These are phyloP conservation scores for Syncephalastrum sp. DNA, from an alignment of 371 early-diverging fungal genomes.

Conservation along the genomic window DNA sequence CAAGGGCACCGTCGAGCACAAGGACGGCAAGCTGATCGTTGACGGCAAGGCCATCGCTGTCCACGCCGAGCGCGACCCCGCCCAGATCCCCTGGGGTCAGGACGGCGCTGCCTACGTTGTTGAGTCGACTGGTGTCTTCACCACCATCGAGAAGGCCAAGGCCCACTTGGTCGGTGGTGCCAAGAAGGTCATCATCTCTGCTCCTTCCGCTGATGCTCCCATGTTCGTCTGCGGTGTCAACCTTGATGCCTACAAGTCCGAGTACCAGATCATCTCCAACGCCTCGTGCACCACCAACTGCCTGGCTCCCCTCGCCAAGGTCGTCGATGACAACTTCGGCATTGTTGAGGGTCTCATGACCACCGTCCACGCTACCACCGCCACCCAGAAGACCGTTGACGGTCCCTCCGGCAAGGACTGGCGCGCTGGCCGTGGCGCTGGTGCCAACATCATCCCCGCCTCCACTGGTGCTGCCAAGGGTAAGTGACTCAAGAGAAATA, in stretches of 20 bases:
- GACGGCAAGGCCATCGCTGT: constrained; percentile 82
- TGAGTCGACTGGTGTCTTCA: constrained; percentile 99
- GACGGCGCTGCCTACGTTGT: constrained; percentile 93
- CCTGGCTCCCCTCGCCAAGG: constrained; percentile 98
- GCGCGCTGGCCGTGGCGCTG: constrained; percentile 94
- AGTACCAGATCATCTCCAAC: constrained; percentile 91
- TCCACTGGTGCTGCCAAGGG: constrained; percentile 99
- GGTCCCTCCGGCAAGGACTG: constrained; percentile 97
- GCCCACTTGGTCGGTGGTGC: constrained; percentile 93
- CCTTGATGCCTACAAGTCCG: constrained; percentile 84
- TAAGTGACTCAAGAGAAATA: constrained; percentile 7
- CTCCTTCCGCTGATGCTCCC: constrained; percentile 91
- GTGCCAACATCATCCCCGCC: constrained; percentile 98
- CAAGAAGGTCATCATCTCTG: constrained; percentile 98
- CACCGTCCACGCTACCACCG: constrained; percentile 98
- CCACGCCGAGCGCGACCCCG: constrained; percentile 73
- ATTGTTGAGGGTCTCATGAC: constrained; percentile 90
- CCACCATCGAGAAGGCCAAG: constrained; percentile 83
- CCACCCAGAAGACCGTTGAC: constrained; percentile 99
- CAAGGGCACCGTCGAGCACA: constrained; percentile 73
- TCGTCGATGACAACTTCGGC: constrained; percentile 94
- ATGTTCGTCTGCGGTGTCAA: constrained; percentile 96
- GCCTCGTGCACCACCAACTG: constrained; percentile 99
- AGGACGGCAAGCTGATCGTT: constrained; percentile 84
- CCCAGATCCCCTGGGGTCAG: constrained; percentile 90